phyloP scores from a whole-genome alignment of 177 flowering plant species.

The Vitis hybrid region DNA sequence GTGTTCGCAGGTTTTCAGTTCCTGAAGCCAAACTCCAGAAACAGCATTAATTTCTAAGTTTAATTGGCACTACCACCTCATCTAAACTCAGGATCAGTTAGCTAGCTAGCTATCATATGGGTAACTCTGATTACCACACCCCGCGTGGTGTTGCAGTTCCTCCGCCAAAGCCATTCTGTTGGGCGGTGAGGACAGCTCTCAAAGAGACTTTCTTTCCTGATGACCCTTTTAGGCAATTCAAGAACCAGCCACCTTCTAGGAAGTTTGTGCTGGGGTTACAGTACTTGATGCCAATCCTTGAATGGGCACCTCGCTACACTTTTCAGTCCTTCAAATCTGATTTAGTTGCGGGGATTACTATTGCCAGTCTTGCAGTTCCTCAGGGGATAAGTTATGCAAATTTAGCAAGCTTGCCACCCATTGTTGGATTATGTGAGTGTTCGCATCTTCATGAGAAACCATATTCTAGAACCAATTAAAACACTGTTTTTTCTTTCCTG shows the following conservation, averaged over 20 bases:
- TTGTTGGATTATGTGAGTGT: conserved; percentile 69
- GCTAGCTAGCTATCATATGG: conserved; percentile 9
- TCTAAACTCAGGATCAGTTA: too few relatives aligned
- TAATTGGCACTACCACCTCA: background rate
- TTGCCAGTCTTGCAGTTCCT: conserved; percentile 82
- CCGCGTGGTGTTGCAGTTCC: conserved; percentile 48
- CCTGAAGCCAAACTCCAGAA: background rate
- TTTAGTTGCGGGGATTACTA: conserved; percentile 71
- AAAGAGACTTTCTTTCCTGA: conserved; percentile 89
- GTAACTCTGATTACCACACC: conserved; percentile 20
- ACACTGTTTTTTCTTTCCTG: background rate
- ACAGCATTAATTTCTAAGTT: background rate
- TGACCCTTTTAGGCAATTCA: conserved; percentile 73
- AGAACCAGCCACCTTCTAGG: conserved; percentile 36
- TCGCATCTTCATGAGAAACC: too few relatives aligned
- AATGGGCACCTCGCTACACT: conserved; percentile 76
- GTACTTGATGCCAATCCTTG: conserved; percentile 69
- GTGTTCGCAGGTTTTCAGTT: too few relatives aligned
- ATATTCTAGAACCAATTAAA: background rate
- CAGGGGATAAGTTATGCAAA: conserved; percentile 87
- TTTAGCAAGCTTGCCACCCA: conserved; percentile 68
- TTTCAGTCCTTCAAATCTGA: conserved; percentile 59
- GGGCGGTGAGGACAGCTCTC: conserved; percentile 29
- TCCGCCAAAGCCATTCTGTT: conserved; percentile 47
- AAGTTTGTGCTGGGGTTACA: conserved; percentile 43